These are phyloP conservation scores for Stellera chamaejasme DNA, from an alignment of 345 rosid genomes.

Conservation along the genomic window DNA sequence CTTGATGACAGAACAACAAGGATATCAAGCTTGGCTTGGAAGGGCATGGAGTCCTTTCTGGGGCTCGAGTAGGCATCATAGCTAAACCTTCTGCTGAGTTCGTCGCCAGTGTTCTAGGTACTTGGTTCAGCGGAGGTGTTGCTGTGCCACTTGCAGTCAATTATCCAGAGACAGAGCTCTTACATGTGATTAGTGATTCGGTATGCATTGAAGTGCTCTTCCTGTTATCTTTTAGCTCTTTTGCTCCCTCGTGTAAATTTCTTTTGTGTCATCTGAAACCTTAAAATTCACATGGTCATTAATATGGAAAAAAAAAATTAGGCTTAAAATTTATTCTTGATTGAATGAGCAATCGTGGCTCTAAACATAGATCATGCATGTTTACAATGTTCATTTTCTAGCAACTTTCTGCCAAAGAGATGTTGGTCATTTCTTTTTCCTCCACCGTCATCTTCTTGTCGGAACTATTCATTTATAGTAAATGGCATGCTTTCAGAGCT, in stretches of 20 bases:
- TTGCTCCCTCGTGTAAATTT: neutral
- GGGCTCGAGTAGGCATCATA: conserved; percentile 89
- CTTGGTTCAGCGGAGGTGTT: conserved; percentile 93
- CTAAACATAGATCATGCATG: neutral
- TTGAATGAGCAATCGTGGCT: neutral
- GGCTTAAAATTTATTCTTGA: too few species aligned
- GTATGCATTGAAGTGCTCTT: conserved; percentile 31
- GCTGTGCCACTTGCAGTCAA: conserved; percentile 97
- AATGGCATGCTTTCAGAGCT: too few species aligned
- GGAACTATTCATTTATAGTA: too few species aligned
- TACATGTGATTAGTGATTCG: conserved; percentile 85
- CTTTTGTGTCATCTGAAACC: neutral
- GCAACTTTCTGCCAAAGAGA: too few species aligned
- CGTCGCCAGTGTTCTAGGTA: conserved; percentile 82
- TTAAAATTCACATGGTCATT: neutral
- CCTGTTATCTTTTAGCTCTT: neutral
- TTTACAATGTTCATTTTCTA: neutral
- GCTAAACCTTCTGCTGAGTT: conserved; percentile 96
- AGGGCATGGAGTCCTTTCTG: conserved; percentile 48
- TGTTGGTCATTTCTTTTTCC: too few species aligned
- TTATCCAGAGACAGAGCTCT: conserved; percentile 90
- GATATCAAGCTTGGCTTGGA: conserved; percentile 7
- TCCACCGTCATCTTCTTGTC: too few species aligned
- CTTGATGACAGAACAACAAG: conserved; percentile 21
- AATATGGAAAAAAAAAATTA: too few species aligned